phyloP scores from a whole-genome alignment of 2,329 filamentous ascomycete genomes.

The Alternaria sp. region DNA sequence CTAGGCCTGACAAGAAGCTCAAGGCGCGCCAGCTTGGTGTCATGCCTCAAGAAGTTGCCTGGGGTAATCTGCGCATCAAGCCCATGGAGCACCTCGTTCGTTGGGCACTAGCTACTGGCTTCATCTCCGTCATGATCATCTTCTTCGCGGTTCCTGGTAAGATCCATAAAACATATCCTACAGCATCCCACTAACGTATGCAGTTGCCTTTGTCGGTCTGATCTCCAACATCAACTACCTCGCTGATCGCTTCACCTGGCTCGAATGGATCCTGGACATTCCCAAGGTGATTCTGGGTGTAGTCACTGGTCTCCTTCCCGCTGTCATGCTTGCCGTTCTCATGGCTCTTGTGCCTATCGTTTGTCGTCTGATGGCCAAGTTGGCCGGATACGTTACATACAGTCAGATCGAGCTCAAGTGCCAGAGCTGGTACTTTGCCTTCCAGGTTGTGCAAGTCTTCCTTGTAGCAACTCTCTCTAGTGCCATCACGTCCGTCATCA shows the following conservation, averaged over 20 bases:
- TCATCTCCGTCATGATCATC: conserved; percentile 54
- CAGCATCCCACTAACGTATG: conserved; percentile 17
- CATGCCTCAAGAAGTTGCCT: conserved; percentile 57
- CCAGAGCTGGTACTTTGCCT: conserved; percentile 91
- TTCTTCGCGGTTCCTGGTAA: conserved; percentile 56
- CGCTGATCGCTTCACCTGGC: conserved; percentile 49
- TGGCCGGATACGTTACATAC: conserved; percentile 52
- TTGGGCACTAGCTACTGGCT: conserved; percentile 48
- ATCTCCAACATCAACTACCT: conserved; percentile 58
- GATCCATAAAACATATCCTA: background rate
- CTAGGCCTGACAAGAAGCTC: conserved; percentile 47
- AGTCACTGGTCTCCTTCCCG: conserved; percentile 57
- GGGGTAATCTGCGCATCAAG: conserved; percentile 56
- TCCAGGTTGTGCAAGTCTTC: conserved; percentile 95
- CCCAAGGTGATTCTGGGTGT: conserved; percentile 54
- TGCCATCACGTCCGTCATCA: conserved; percentile 70
- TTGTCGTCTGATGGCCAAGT: conserved; percentile 49
- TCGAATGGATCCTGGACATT: conserved; percentile 55
- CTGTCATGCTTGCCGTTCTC: conserved; percentile 54
- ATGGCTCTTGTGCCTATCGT: conserved; percentile 58
- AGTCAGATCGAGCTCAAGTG: conserved; percentile 72
- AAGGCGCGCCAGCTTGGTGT: conserved; percentile 55
- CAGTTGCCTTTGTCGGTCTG: conserved; percentile 54
- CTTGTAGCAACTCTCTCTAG: conserved; percentile 84
- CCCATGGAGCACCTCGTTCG: conserved; percentile 42